Conservation (phyloP, 352 stramenopile genomes). For the Thraustochytrium striatum region DNA sequence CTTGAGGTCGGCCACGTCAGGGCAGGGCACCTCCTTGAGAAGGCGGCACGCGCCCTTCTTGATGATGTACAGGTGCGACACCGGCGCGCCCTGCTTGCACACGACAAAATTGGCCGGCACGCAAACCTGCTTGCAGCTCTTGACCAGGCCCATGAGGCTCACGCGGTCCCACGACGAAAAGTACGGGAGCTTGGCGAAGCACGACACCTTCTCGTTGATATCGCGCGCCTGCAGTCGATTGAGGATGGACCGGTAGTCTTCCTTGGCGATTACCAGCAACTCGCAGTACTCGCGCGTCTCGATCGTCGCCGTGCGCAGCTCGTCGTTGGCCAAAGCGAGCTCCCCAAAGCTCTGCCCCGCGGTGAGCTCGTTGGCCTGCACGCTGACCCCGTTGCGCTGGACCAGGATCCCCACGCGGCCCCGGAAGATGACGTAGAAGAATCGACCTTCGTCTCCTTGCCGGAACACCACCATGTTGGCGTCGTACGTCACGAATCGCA, state of each 20-base stretch:
- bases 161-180: slow-evolving; percentile 15
- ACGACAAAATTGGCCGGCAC: slow-evolving; percentile 12
- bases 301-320: slow-evolving; percentile 18
- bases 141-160: background rate
- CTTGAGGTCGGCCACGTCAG: background rate
- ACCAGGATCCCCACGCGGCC: slow-evolving; percentile 4
- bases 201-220: slow-evolving; percentile 22
- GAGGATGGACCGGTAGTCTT: slow-evolving; percentile 35
- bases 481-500: background rate
- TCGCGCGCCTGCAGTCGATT: background rate
- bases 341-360: slow-evolving; percentile 44
- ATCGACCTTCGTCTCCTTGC: background rate
- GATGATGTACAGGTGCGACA: slow-evolving; percentile 38
- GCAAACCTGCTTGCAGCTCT: slow-evolving; percentile 22
- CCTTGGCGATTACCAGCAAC: slow-evolving; percentile 33
- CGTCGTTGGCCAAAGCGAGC: slow-evolving; percentile 25
- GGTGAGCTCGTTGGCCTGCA: background rate
- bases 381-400: background rate
- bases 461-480: slow-evolving; percentile 23
- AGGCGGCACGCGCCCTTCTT: slow-evolving; percentile 37
- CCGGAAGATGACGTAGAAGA: slow-evolving; percentile 42
- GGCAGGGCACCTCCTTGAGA: slow-evolving; percentile 38
- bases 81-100: slow-evolving; percentile 25
- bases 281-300: slow-evolving; percentile 16
- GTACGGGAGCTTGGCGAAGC: slow-evolving; percentile 16